These are phyloP conservation scores for Glycine latifolia DNA, from an alignment of 306 rosid species.

Conservation along the genomic window DNA sequence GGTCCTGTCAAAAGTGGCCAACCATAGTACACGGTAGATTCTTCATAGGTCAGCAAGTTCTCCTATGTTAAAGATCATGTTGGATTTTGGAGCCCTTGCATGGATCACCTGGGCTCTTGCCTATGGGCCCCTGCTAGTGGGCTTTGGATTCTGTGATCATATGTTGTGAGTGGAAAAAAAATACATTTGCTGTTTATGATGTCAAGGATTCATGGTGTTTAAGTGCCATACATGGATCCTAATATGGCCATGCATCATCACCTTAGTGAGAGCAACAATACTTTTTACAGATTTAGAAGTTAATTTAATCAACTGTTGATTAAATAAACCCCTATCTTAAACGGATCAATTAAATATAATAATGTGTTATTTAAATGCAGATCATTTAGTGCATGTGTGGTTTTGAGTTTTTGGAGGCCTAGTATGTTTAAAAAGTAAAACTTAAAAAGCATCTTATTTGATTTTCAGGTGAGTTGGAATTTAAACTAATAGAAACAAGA, in stretches of 20 bases:
- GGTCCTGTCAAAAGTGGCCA: conserved; percentile 41
- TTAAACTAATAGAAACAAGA: too few species aligned
- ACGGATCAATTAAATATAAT: not conserved
- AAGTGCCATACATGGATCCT: not conserved
- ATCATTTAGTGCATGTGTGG: too few species aligned
- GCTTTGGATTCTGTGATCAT: conserved; percentile 4
- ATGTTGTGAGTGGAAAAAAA: not conserved
- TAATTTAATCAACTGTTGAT: not conserved
- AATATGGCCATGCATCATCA: too few species aligned
- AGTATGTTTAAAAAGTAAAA: too few species aligned
- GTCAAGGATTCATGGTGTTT: not conserved
- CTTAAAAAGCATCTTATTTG: too few species aligned
- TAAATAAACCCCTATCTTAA: not conserved
- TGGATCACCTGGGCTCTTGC: conserved; percentile 12
- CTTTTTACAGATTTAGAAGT: not conserved
- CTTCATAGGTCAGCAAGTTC: conserved; percentile 32
- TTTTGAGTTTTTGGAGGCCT: too few species aligned
- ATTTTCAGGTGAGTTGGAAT: too few species aligned
- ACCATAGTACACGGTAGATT: conserved; percentile 12
- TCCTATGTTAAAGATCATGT: not conserved
- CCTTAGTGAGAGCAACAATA: not conserved
- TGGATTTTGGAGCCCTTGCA: not conserved
- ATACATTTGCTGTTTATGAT: not conserved
- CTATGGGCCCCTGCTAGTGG: not conserved
- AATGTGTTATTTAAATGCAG: too few species aligned